These are phyloP conservation scores for Lactarius deliciosus DNA, from an alignment of 768 basidiomycete genomes.

Conservation along the genomic window DNA sequence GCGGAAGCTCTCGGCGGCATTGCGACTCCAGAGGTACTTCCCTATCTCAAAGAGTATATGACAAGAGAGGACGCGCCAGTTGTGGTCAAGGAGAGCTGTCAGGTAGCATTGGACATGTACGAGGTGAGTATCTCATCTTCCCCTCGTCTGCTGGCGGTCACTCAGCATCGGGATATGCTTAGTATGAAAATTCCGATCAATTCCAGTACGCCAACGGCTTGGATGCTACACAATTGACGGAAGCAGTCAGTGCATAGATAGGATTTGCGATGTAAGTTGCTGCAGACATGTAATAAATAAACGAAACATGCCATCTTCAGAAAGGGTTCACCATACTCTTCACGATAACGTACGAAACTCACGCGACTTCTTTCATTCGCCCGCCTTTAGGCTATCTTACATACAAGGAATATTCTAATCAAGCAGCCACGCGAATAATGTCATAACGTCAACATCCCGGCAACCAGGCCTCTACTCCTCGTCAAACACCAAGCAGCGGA, in stretches of 20 bases:
- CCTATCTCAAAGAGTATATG: conserved; percentile 85
- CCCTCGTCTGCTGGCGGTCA: not conserved
- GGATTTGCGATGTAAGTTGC: conserved; percentile 13
- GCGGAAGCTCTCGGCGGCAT: conserved; percentile 99
- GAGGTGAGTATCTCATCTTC: conserved; percentile 53
- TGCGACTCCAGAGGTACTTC: conserved; percentile 87
- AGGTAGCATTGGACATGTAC: conserved; percentile 97
- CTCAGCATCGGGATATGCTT: conserved; percentile 2
- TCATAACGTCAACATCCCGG: not conserved
- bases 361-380: not conserved
- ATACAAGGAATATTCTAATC: not conserved
- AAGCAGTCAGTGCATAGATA: conserved; percentile 33
- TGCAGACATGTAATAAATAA: not conserved
- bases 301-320: not conserved
- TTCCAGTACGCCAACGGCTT: conserved; percentile 75
- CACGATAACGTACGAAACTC: not conserved
- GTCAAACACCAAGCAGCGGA: conserved; percentile 46
- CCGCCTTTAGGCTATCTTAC: not conserved
- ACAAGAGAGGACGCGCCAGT: conserved; percentile 71
- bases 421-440: not conserved
- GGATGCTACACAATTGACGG: conserved; percentile 29
- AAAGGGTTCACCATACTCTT: not conserved
- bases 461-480: conserved; percentile 33
- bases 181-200: conserved; percentile 80
- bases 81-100: conserved; percentile 94